Percentiles rank a stretch among this genome's conserved stretches.
Evolutionary conservation across 768 basidiomycete species (phyloP).

Genomic region (Suillus occidentalis): DNA sequence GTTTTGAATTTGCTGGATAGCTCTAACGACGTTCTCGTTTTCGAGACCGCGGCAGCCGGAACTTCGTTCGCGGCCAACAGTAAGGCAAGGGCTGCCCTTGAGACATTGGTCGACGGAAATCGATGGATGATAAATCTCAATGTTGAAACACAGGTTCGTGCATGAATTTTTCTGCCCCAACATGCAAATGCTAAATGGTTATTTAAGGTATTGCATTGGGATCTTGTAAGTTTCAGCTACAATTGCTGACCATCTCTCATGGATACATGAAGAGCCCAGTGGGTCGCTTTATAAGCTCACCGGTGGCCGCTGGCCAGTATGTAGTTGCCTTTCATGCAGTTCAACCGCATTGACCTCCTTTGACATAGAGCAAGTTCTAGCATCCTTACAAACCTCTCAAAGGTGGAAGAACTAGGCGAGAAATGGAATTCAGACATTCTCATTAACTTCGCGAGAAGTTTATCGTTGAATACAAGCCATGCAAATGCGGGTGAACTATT

Average conservation of each 20-base stretch:
- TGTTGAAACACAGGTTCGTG: constrained; percentile 43
- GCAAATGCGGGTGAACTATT: constrained; percentile 54
- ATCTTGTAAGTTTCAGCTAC: constrained; percentile 51
- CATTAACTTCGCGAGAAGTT: constrained; percentile 36
- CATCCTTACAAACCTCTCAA: constrained; percentile 57
- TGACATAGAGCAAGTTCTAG: constrained; percentile 50
- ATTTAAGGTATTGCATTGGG: constrained; percentile 55
- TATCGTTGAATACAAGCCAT: constrained; percentile 37
- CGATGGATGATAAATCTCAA: constrained; percentile 74
- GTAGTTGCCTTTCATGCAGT: constrained; percentile 12
- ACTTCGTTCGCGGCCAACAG: constrained; percentile 53
- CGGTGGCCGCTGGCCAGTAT: constrained; percentile 48
- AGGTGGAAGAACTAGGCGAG: constrained; percentile 49
- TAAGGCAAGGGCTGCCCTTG: constrained; percentile 47
- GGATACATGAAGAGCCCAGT: constrained; percentile 48
- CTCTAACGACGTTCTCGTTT: constrained; percentile 58
- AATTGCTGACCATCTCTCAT: neutral
- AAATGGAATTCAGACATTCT: constrained; percentile 50
- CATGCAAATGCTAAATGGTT: neutral
- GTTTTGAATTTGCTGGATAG: constrained; percentile 29
- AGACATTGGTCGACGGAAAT: constrained; percentile 55
- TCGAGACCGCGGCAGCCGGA: constrained; percentile 60
- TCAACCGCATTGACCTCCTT: constrained; percentile 1
- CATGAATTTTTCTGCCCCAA: neutral
- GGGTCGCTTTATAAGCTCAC: constrained; percentile 68